Percentiles rank a stretch among this genome's conserved stretches.
Evolutionary conservation across 164 flowering plant genomes (phyloP).

Genomic region (Macadamia integrifolia): DNA sequence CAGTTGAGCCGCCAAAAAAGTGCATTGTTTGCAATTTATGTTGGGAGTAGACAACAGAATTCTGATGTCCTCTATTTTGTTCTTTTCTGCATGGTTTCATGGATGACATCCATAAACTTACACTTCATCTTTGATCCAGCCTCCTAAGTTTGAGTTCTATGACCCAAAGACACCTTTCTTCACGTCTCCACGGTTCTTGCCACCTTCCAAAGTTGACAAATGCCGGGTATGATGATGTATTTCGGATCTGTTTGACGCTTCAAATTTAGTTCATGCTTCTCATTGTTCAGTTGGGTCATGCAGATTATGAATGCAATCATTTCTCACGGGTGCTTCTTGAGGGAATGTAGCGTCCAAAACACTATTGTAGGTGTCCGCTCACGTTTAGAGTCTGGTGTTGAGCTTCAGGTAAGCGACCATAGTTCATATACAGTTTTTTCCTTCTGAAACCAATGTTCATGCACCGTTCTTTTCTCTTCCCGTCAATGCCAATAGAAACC

Average conservation of each 20-base stretch:
- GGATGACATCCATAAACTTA: neutral
- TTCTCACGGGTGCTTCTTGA: slow-evolving; percentile 94
- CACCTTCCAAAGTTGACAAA: slow-evolving; percentile 85
- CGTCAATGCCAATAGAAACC: neutral
- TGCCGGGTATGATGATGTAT: slow-evolving; percentile 57
- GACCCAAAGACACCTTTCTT: slow-evolving; percentile 91
- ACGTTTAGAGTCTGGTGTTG: slow-evolving; percentile 79
- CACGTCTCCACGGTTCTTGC: slow-evolving; percentile 89
- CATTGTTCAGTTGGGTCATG: slow-evolving; percentile 15
- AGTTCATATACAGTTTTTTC: neutral
- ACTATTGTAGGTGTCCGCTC: slow-evolving; percentile 89
- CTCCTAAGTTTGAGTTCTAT: slow-evolving; percentile 73
- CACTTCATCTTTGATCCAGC: slow-evolving; percentile 36
- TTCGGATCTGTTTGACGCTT: slow-evolving; percentile 1
- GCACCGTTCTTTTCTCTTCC: no score
- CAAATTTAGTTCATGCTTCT: slow-evolving; percentile 8
- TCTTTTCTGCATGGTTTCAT: no score
- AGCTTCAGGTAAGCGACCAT: slow-evolving; percentile 47
- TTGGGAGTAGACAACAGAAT: neutral
- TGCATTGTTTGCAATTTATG: neutral
- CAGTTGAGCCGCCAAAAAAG: no score
- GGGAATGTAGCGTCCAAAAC: slow-evolving; percentile 73
- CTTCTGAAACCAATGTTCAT: neutral
- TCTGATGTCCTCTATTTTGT: no score
- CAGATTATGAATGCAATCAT: slow-evolving; percentile 84